Evolutionary conservation across 345 rosid species (phyloP).

Genomic region (Gossypium ekmanianum): DNA sequence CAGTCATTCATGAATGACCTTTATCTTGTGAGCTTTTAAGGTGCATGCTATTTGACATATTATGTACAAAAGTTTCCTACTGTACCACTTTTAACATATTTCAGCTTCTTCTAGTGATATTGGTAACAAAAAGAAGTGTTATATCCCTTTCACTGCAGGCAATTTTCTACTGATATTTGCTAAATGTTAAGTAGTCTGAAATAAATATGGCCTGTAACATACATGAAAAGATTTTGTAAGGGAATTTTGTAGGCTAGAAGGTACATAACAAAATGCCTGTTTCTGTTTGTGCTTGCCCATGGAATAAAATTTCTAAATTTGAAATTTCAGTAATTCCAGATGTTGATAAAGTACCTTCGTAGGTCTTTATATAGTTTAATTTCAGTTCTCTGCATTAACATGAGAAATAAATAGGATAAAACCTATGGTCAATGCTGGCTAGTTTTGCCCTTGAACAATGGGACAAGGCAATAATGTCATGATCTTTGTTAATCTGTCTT

Average conservation of each 20-base stretch:
- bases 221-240: background rate
- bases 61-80: background rate
- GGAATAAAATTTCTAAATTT: conserved; percentile 9
- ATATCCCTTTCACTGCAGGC: background rate
- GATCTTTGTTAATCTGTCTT: background rate
- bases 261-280: background rate
- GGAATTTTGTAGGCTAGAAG: background rate
- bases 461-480: background rate
- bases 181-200: background rate
- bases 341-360: background rate
- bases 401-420: conserved; percentile 4
- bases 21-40: background rate
- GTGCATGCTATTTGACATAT: background rate
- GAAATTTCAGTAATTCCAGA: background rate
- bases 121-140: background rate
- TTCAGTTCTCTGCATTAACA: background rate
- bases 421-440: background rate
- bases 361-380: background rate
- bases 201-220: background rate
- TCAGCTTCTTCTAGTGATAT: conserved; percentile 1
- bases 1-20: background rate
- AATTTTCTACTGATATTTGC: conserved; percentile 5
- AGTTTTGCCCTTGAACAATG: background rate
- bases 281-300: background rate
- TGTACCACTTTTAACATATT: background rate